These are phyloP conservation scores for Dendrocalamus latiflorus DNA, from an alignment of 202 grass and related monocot genomes.

Conservation along the genomic window DNA sequence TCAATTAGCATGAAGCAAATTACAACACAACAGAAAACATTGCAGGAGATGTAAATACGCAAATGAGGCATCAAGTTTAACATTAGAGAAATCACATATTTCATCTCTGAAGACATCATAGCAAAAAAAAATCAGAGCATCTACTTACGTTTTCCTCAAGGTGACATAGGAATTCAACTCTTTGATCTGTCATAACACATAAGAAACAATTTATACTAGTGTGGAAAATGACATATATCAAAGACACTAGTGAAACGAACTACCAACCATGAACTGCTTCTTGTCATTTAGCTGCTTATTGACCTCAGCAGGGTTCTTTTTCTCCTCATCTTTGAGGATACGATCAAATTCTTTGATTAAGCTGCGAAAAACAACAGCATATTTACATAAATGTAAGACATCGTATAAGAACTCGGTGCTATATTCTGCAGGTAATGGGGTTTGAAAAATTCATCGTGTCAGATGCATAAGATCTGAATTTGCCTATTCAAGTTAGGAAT, in stretches of 20 bases:
- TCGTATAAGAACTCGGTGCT: background rate
- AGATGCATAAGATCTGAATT: slow-evolving; percentile 12
- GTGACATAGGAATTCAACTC: slow-evolving; percentile 95
- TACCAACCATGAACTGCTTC: slow-evolving; percentile 88
- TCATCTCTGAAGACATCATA: background rate
- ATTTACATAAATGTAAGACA: background rate
- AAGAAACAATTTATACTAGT: slow-evolving; percentile 24
- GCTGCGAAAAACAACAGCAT: slow-evolving; percentile 21
- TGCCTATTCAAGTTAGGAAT: background rate
- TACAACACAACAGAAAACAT: background rate
- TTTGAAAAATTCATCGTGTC: background rate
- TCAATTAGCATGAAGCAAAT: slow-evolving; percentile 14
- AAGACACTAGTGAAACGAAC: background rate
- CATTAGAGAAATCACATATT: background rate
- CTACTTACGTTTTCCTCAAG: slow-evolving; percentile 87
- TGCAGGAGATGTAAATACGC: background rate
- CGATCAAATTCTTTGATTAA: slow-evolving; percentile 89
- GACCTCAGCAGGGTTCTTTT: slow-evolving; percentile 52
- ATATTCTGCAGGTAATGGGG: background rate
- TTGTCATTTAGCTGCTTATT: slow-evolving; percentile 96
- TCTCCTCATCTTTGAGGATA: slow-evolving; percentile 85
- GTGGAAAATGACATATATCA: background rate
- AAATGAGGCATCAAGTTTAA: background rate
- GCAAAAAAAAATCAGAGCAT: background rate
- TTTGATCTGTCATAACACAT: slow-evolving; percentile 63